A percentile compares a stretch with the other conserved stretches of the same genome.
phyloP scores from a whole-genome alignment of 2,329 filamentous ascomycete genomes.

The Neofusicoccum ribis region DNA sequence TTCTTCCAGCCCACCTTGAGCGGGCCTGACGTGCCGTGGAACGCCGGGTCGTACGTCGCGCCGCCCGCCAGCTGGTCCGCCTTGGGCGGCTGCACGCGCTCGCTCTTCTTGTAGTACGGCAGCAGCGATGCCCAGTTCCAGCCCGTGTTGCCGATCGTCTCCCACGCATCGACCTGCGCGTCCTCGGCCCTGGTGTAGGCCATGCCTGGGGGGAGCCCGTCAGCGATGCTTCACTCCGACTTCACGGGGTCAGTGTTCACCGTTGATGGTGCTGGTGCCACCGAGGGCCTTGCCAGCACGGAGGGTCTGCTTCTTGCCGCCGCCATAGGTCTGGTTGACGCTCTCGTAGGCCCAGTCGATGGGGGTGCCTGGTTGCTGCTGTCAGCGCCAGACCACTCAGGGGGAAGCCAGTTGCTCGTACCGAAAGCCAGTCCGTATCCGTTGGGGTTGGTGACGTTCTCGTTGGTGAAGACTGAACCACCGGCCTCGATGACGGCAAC shows the following conservation, averaged over 20 bases:
- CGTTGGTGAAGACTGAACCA: slow-evolving; percentile 31
- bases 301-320: slow-evolving; percentile 16
- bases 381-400: not conserved
- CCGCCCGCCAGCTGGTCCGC: slow-evolving; percentile 25
- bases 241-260: slow-evolving; percentile 17
- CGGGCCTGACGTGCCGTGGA: slow-evolving; percentile 29
- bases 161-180: slow-evolving; percentile 36
- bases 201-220: slow-evolving; percentile 26
- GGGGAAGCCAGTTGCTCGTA: not conserved
- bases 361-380: slow-evolving; percentile 21
- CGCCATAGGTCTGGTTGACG: slow-evolving; percentile 40
- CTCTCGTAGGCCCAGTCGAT: slow-evolving; percentile 47
- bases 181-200: slow-evolving; percentile 37
- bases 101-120: slow-evolving; percentile 31
- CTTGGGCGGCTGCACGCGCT: slow-evolving; percentile 29
- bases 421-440: slow-evolving; percentile 28
- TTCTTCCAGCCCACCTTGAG: slow-evolving; percentile 33
- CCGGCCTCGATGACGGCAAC: slow-evolving; percentile 38
- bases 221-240: not conserved
- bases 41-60: slow-evolving; percentile 27
- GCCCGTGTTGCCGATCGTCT: slow-evolving; percentile 33
- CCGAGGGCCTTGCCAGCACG: slow-evolving; percentile 45
- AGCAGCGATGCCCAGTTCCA: slow-evolving; percentile 36
- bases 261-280: slow-evolving; percentile 47
- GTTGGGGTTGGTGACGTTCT: slow-evolving; percentile 31